Base-by-base conservation (phyloP, 225 moss, liverwort and hornwort genomes). In the Thuidium tamariscinum region DNA sequence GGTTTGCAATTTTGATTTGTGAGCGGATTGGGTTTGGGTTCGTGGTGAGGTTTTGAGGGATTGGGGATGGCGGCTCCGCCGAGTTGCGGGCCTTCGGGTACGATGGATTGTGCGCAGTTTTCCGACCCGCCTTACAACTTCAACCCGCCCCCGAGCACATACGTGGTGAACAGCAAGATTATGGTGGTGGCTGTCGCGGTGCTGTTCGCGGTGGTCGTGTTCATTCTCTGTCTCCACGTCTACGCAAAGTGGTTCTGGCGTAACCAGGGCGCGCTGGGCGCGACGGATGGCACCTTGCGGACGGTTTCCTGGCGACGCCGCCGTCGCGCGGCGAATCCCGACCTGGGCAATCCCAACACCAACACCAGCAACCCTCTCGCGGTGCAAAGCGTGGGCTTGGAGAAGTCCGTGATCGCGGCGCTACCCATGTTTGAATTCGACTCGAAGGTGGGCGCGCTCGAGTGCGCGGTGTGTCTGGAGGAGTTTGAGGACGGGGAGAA, bases 221-320 rank as follows among this genome's bases (percentile, higher is more conserved):
- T 97, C 86, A 91, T 95, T 42, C 86, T 96, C 10, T 92, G 86
- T 56, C 81, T 95, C 22, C 97, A 97, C 76, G 67, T 97, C 21
- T 96, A 95, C 55, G 94, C 94, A 9, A 97, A 95, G 85, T 97
- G 96, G 94, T 91, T 94, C 61, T 96, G 95, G 94, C 84, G 93
- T 26, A 77, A 81, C 29, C 86, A 82, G 44, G 86, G 75, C 34
- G 79, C 62, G n/a, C 30, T 68, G 39, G 82, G 64, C 65, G 76
- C 84, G 11, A 85, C 84, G 13, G 83, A 77, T 34, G 83, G 89
- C 54, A 63, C 36, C 34, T 36, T 80, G 64, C 64, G 65, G 30
- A 80, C 69, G 29, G 41, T 78, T 10, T 92, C 90, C 13, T 89
- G 95, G 93, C 90, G 93, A 44, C 62, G 92, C 12, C 81, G 88